phyloP scores from a whole-genome alignment of 164 flowering plant species.

The Stephania cephalantha region DNA sequence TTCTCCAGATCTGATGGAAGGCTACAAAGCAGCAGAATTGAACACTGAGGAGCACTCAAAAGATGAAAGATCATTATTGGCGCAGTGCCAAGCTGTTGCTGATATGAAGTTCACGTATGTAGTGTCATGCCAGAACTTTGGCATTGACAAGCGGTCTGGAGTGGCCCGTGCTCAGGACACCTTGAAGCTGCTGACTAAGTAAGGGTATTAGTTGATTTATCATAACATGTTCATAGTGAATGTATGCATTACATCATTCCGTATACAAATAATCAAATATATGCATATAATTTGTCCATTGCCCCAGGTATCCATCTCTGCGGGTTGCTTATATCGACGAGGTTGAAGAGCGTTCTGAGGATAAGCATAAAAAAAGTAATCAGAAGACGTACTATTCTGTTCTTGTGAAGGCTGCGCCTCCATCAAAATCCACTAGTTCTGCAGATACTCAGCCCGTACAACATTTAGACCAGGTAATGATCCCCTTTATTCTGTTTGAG shows the following conservation, averaged over 20 bases:
- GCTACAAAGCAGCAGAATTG: conserved; percentile 66
- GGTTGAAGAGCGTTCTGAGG: conserved; percentile 75
- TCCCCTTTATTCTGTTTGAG: background rate
- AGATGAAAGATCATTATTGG: conserved; percentile 52
- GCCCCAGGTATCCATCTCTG: conserved; percentile 78
- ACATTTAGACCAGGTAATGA: conserved; percentile 73
- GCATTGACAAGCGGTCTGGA: conserved; percentile 65
- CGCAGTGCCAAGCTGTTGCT: conserved; percentile 72
- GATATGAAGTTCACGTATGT: conserved; percentile 81
- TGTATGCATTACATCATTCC: background rate
- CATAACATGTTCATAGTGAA: background rate
- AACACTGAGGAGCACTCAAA: conserved; percentile 52
- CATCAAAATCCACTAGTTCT: conserved; percentile 49
- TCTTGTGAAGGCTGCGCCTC: conserved; percentile 81
- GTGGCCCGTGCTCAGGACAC: conserved; percentile 62
- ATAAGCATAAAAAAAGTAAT: conserved; percentile 48
- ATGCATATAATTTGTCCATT: conserved; percentile 1
- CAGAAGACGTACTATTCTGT: conserved; percentile 78
- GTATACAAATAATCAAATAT: background rate
- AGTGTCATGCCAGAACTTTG: conserved; percentile 73
- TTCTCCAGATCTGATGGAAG: conserved; percentile 54
- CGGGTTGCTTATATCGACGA: conserved; percentile 98
- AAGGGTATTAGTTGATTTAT: conserved; percentile 8
- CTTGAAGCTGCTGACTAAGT: conserved; percentile 59
- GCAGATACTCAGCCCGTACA: conserved; percentile 58